Percentiles rank a stretch among this genome's conserved stretches.
phyloP scores from a whole-genome alignment of 352 stramenopile genomes.

The Globisporangium paroecandrum region DNA sequence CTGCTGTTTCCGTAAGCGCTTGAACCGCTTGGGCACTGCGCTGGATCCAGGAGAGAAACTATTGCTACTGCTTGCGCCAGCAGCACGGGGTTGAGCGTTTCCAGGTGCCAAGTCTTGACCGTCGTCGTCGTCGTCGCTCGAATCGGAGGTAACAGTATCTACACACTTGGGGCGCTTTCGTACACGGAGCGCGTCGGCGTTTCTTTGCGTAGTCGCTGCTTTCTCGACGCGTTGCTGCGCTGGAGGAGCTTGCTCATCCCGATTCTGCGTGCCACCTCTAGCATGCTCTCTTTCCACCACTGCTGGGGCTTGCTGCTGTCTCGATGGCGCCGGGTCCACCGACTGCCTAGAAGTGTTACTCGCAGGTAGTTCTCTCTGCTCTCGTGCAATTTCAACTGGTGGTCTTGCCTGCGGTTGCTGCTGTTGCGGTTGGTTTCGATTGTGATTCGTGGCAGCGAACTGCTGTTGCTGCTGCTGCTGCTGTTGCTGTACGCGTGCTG shows the following conservation, averaged over 20 bases:
- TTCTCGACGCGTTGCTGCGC: background rate
- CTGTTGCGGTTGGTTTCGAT: slow-evolving; percentile 6
- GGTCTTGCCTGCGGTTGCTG: slow-evolving; percentile 10
- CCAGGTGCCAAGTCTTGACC: background rate
- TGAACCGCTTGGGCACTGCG: slow-evolving; percentile 10
- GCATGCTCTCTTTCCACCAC: background rate
- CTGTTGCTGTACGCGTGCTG: background rate
- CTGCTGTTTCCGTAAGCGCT: slow-evolving; percentile 12
- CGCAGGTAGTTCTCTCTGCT: background rate
- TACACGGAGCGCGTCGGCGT: background rate
- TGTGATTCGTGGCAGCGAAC: slow-evolving; percentile 1
- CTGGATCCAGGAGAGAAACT: background rate
- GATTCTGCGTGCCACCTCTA: background rate
- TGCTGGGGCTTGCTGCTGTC: background rate
- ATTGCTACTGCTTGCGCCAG: background rate
- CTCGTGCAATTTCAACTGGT: background rate
- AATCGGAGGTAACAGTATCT: background rate
- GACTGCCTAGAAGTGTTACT: background rate
- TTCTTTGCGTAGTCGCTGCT: background rate
- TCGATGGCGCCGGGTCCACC: background rate
- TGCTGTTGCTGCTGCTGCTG: slow-evolving; percentile 6
- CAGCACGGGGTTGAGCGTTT: background rate
- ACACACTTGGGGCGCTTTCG: background rate
- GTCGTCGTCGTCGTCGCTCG: background rate
- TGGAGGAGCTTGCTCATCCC: background rate